phyloP scores from a whole-genome alignment of 2,329 filamentous ascomycete genomes.

The Trichoderma sp. region DNA sequence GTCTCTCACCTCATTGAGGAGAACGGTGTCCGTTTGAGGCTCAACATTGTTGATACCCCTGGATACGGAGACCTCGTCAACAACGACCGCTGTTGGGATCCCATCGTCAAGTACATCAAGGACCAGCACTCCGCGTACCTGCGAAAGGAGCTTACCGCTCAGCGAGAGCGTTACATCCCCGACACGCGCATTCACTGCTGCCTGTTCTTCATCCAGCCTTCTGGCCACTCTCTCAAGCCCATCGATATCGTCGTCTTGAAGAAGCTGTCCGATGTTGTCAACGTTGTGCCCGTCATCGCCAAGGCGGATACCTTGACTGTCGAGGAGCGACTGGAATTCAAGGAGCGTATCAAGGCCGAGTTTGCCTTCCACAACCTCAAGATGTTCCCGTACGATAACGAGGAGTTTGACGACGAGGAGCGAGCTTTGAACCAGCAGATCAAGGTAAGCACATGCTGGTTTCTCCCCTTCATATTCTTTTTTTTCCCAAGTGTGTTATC shows the following conservation, averaged over 20 bases:
- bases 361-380: constrained; percentile 99
- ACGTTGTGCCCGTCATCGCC: constrained; percentile 97
- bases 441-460: constrained; percentile 63
- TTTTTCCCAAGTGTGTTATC: not conserved
- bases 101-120: constrained; percentile 99
- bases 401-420: constrained; percentile 97
- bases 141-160: constrained; percentile 97
- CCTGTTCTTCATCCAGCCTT: constrained; percentile 99
- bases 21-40: constrained; percentile 92
- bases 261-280: constrained; percentile 99
- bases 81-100: constrained; percentile 99
- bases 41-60: constrained; percentile 99
- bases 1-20: constrained; percentile 99
- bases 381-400: constrained; percentile 99
- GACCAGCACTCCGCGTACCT: constrained; percentile 99
- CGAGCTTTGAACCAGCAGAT: constrained; percentile 90
- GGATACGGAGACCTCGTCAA: constrained; percentile 98
- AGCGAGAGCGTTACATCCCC: constrained; percentile 98
- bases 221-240: constrained; percentile 95
- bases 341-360: constrained; percentile 99
- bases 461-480: not conserved
- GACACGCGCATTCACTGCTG: constrained; percentile 99
- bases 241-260: constrained; percentile 99
- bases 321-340: constrained; percentile 94
- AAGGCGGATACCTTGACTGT: constrained; percentile 96